Conservation (phyloP, 371 early-diverging fungal genomes). For the Lichtheimia ornata region DNA sequence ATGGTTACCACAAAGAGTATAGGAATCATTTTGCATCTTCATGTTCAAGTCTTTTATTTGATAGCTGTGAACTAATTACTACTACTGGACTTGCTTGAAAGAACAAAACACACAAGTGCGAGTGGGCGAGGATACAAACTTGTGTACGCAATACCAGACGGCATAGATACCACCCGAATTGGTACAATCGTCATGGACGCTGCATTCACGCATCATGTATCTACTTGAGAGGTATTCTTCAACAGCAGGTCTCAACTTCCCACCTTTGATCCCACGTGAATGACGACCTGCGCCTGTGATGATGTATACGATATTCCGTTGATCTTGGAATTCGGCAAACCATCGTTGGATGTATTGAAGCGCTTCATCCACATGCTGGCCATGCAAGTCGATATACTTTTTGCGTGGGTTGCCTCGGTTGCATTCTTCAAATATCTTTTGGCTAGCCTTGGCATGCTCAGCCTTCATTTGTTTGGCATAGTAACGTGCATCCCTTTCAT, state of each 20-base stretch:
- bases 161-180: conserved; percentile 4
- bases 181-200: neutral
- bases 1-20: too few species aligned
- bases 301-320: conserved; percentile 11
- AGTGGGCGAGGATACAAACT: neutral
- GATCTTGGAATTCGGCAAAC: conserved; percentile 27
- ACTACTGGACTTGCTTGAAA: too few species aligned
- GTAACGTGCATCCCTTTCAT: neutral
- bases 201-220: neutral
- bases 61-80: too few species aligned
- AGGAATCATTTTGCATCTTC: too few species aligned
- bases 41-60: too few species aligned
- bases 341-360: conserved; percentile 46
- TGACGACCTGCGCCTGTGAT: conserved; percentile 18
- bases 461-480: conserved; percentile 22
- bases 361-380: conserved; percentile 59
- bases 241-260: neutral
- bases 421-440: neutral
- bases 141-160: neutral
- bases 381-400: conserved; percentile 60
- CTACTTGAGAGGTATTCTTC: neutral
- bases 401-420: conserved; percentile 26
- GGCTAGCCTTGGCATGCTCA: conserved; percentile 21
- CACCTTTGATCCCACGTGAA: neutral
- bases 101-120: too few species aligned